Base-by-base conservation (phyloP, 2,329 filamentous ascomycete species). In the Botrytis byssoidea region DNA sequence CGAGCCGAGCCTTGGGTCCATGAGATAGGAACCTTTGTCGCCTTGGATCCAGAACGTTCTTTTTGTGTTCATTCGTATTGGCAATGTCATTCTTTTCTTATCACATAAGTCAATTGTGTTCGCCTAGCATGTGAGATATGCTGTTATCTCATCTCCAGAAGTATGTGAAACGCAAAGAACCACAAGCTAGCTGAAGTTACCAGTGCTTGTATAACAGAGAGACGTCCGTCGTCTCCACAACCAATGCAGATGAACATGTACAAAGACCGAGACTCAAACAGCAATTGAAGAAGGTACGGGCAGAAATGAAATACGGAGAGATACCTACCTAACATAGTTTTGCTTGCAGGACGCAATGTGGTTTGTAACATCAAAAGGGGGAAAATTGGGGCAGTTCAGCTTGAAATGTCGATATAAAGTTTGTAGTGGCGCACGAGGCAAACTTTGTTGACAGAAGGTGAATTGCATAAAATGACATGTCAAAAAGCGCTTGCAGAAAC, bases 381-480 rank as follows among this genome's bases (percentile, higher is more conserved):
- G 48, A 16, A 57, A 69, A n/a, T 32, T 42, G 66, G 35, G 66
- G 37, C 40, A 42, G 6, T 69, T 69, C 48, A 69, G 66, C 66
- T 57, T 57, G 66, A 57, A 59, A 32, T 57, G 18, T 44, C 51
- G 5, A 57, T 37, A 32, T 55, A 32, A 57, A 57, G 48, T 57
- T 69, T 57, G 66, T 42, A 12, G 66, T 44, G 48, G 48, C 48
- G 48, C 48, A 69, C 48, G 37, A 57, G 48, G 66, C 66, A 69
- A 69, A 57, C 48, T 69, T 69, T 37, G 18, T 32, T 69, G 66
- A 69, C 66, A 57, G n/a, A 57, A 69, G 66, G 66, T 69, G 32
- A 69, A 69, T 69, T 69, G 66, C 66, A 57, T 55, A 42, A 69
- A 29, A 68, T 59, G 66, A 69, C 66, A 57, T 69, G 66, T 69